Evolutionary conservation across 169 alveolate species (phyloP).

Genomic region (Plasmodium sp.): DNA sequence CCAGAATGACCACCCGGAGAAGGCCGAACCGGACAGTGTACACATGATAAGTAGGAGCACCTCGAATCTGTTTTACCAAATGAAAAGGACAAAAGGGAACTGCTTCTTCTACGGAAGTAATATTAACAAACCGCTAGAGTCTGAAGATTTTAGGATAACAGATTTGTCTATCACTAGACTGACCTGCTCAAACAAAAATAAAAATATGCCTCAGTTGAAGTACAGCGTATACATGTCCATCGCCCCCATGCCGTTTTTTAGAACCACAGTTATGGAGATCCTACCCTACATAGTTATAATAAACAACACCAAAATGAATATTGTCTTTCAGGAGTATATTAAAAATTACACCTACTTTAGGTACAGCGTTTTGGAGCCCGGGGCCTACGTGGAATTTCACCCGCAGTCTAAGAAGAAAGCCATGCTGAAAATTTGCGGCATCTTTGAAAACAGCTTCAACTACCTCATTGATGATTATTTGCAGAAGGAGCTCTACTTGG

Average conservation of each 20-base stretch:
- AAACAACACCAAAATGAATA: slow-evolving; percentile 69
- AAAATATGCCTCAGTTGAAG: slow-evolving; percentile 81
- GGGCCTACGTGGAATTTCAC: slow-evolving; percentile 86
- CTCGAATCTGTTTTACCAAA: not conserved
- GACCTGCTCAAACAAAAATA: slow-evolving; percentile 72
- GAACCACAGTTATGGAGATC: slow-evolving; percentile 86
- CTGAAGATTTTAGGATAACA: slow-evolving; percentile 63
- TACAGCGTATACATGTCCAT: slow-evolving; percentile 84
- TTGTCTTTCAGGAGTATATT: slow-evolving; percentile 40
- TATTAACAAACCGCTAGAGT: slow-evolving; percentile 55
- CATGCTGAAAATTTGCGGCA: slow-evolving; percentile 81
- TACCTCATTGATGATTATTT: slow-evolving; percentile 53
- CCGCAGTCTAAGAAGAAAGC: slow-evolving; percentile 85
- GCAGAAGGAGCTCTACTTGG: slow-evolving; percentile 58
- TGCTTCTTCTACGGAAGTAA: slow-evolving; percentile 47
- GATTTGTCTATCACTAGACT: slow-evolving; percentile 61
- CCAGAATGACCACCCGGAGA: not conserved
- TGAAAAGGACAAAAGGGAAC: slow-evolving; percentile 11
- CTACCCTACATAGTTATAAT: slow-evolving; percentile 83
- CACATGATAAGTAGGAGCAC: not conserved
- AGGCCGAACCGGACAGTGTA: not conserved
- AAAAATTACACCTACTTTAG: slow-evolving; percentile 26
- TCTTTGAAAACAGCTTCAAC: slow-evolving; percentile 62
- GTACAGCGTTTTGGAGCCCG: slow-evolving; percentile 81
- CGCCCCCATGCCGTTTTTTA: slow-evolving; percentile 89